Conservation (phyloP, 1,284 basidiomycete species). For the Ceratobasidium sp. region DNA sequence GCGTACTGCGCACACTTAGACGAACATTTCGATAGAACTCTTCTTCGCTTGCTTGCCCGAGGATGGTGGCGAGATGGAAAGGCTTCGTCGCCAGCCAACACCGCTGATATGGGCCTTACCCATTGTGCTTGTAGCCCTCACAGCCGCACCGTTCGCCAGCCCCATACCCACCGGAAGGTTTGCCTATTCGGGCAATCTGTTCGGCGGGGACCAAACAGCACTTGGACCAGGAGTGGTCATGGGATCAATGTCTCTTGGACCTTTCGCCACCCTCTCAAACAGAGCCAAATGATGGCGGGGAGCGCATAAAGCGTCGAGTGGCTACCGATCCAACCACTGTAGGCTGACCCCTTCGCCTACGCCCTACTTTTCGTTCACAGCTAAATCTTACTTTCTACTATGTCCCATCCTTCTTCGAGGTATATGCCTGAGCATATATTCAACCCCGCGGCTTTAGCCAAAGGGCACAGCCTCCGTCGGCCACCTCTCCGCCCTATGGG, state of each 20-base stretch:
- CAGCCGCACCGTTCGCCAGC: background rate
- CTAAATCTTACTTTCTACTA: background rate
- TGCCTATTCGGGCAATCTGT: background rate
- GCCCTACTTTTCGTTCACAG: background rate
- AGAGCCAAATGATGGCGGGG: background rate
- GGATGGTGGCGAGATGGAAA: too few species aligned
- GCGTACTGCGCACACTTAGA: background rate
- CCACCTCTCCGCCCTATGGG: conserved; percentile 3
- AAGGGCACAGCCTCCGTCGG: background rate
- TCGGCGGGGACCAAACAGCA: background rate
- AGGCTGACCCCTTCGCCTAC: background rate
- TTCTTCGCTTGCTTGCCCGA: background rate
- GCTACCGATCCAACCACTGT: background rate
- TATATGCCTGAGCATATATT: conserved; percentile 27
- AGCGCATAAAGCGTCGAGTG: conserved; percentile 11
- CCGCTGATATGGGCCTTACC: background rate
- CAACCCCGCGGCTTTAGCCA: background rate
- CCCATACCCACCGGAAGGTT: background rate
- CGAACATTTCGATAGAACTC: background rate
- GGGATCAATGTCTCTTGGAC: background rate
- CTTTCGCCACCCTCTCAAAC: conserved; percentile 6
- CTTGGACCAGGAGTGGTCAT: background rate
- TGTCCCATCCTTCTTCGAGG: background rate
- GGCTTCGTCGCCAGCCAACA: background rate
- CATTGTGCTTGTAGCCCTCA: background rate